Base-by-base conservation (phyloP, 176 grass and related monocot species). In the Poa annua region DNA sequence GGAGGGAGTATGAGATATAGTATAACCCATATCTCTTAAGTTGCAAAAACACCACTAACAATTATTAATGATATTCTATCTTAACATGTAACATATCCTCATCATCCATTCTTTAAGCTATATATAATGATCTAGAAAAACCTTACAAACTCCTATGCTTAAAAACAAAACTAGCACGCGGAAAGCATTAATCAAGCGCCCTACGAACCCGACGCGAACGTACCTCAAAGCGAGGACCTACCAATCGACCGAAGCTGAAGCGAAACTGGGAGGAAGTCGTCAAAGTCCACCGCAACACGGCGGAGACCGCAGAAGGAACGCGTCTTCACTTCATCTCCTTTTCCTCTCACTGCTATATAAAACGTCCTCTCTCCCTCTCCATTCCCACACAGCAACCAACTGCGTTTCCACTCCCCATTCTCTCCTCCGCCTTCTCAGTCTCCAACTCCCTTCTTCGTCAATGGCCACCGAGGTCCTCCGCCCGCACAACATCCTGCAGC, bases 401-500 rank as follows among this genome's bases (percentile, higher is more conserved):
- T 2, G 17, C 79, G 34, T 19, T 20, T 26, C 21, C 11, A 22
- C 10, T 56, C 21, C 21, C 22, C 16, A 1, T 63, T 0, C 20
- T 21, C 20, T 3, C 48, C 16, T 11, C 39, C 14, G 25, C n/a
- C n/a, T n/a, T 45, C 76, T 51, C 45, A 48, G 13, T 13, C 24
- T 50, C 24, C 71, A 15, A 6, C 11, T 4, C 2, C 76, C 76
- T 7, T 47, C 48, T 3, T 11, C 32, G n/a, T 13, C 20, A 8
- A 13, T 92, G 86, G 90, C 74, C 24, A 92, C 83, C 59, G 81
- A 85, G 66, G 82, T 88, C 35, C 71, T 91, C 11, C 86, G 78
- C 54, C 59, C 90, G 13, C 83, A 86, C 62, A 66, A 79, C 83
- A 33, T 69, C 83, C 45, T 88, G 21, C 79, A 79, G 66, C 25